Evolutionary conservation across 202 grass and related monocot species (phyloP).

Genomic region (Cymbopogon flexuosus): DNA sequence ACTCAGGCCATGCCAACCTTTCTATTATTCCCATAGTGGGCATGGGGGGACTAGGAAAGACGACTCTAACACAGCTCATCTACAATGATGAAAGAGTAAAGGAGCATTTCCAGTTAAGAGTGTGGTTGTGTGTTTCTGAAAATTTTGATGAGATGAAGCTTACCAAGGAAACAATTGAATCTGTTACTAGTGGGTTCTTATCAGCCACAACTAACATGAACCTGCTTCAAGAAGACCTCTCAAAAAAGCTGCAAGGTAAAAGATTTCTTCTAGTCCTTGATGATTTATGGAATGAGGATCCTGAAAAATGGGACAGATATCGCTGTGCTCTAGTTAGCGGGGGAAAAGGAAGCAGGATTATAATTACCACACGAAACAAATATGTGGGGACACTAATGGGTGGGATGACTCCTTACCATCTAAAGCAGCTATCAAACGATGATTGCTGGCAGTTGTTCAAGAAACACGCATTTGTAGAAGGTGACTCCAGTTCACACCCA

Average conservation of each 20-base stretch:
- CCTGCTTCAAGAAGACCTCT: constrained; percentile 67
- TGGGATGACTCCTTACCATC: constrained; percentile 37
- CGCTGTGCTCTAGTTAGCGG: constrained; percentile 41
- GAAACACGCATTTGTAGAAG: constrained; percentile 59
- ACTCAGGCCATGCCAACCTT: not conserved
- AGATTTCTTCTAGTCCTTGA: constrained; percentile 81
- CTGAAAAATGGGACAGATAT: constrained; percentile 60
- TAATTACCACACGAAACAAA: constrained; percentile 66
- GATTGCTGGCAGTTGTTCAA: constrained; percentile 79
- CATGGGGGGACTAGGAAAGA: constrained; percentile 73
- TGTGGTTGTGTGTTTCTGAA: constrained; percentile 79
- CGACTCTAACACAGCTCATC: constrained; percentile 57
- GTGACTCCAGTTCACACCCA: constrained; percentile 43
- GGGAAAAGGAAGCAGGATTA: constrained; percentile 46
- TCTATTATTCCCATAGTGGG: constrained; percentile 67
- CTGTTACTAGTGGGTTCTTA: constrained; percentile 39
- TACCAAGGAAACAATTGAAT: constrained; percentile 66
- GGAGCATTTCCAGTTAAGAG: constrained; percentile 46
- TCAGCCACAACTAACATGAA: constrained; percentile 48
- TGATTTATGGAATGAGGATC: constrained; percentile 84
- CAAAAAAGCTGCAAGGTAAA: constrained; percentile 51
- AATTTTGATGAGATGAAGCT: constrained; percentile 71
- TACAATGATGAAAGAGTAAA: constrained; percentile 61
- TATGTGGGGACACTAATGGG: constrained; percentile 59
- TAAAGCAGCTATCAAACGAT: constrained; percentile 55